Conservation (phyloP, 2,329 filamentous ascomycete genomes). For the Biscogniauxia marginata region DNA sequence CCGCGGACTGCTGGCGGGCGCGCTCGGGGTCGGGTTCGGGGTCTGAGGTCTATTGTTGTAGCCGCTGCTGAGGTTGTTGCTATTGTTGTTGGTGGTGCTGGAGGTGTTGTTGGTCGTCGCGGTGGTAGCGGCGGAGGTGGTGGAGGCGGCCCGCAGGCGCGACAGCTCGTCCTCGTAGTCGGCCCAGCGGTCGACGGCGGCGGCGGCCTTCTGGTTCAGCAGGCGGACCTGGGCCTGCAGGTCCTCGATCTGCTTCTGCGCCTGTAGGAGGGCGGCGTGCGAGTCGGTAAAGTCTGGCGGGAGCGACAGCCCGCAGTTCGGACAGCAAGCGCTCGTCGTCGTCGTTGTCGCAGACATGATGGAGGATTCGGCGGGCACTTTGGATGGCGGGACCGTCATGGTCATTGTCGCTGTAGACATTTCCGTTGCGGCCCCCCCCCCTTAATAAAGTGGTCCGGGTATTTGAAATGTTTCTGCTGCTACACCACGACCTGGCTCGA, state of each 20-base stretch:
- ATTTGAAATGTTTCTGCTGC: neutral
- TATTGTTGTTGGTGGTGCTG: slow-evolving; percentile 2
- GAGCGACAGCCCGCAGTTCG: slow-evolving; percentile 48
- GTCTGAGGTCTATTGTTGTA: slow-evolving; percentile 5
- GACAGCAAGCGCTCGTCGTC: slow-evolving; percentile 41
- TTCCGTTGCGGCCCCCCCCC: slow-evolving; percentile 1
- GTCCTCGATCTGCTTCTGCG: slow-evolving; percentile 63
- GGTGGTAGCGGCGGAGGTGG: slow-evolving; percentile 25
- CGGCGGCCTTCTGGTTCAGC: slow-evolving; percentile 69
- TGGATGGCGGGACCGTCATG: slow-evolving; percentile 23
- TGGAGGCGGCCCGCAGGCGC: slow-evolving; percentile 48
- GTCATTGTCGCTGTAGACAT: slow-evolving; percentile 26
- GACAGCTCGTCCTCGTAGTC: slow-evolving; percentile 80
- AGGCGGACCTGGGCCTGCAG: slow-evolving; percentile 69
- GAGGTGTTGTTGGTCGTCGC: slow-evolving; percentile 27
- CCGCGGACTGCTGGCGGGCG: slow-evolving; percentile 23
- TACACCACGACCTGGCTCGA: too few species aligned
- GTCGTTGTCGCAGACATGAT: slow-evolving; percentile 16
- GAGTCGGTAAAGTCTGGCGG: slow-evolving; percentile 32
- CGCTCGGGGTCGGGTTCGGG: slow-evolving; percentile 16
- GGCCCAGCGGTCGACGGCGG: slow-evolving; percentile 64
- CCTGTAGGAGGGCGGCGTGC: slow-evolving; percentile 46
- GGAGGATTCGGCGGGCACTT: too few species aligned
- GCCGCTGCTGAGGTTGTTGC: neutral
- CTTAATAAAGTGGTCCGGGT: too few species aligned